These are phyloP conservation scores for Herpotrichia juniperi DNA, from an alignment of 2,329 filamentous ascomycete species.

Conservation along the genomic window DNA sequence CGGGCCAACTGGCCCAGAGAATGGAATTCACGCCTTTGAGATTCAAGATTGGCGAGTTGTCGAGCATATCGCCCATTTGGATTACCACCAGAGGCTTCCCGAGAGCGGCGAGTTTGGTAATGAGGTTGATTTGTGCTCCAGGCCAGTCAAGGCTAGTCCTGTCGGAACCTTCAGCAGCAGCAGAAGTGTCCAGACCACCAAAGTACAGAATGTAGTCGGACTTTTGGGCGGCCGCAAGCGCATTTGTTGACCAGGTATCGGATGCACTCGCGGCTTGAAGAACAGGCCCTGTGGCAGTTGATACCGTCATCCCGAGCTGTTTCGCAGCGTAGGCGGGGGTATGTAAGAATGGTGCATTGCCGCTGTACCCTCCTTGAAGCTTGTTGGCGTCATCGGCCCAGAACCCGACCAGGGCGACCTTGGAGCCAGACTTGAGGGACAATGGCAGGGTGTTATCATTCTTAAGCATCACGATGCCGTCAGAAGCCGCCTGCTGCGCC, in stretches of 20 bases:
- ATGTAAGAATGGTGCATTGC: conserved; percentile 61
- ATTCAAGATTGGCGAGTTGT: conserved; percentile 56
- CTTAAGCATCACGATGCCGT: conserved; percentile 60
- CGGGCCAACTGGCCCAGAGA: conserved; percentile 66
- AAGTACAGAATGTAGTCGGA: conserved; percentile 62
- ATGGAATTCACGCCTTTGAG: conserved; percentile 58
- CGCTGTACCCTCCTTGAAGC: conserved; percentile 66
- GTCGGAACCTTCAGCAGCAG: conserved; percentile 61
- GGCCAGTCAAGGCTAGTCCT: conserved; percentile 61
- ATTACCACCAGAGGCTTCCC: conserved; percentile 61
- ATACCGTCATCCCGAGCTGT: conserved; percentile 37
- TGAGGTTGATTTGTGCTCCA: conserved; percentile 57
- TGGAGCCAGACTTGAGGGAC: conserved; percentile 42
- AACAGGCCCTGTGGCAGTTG: conserved; percentile 4
- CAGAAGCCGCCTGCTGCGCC: conserved; percentile 59
- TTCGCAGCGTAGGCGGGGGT: conserved; percentile 61
- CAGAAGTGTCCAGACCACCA: conserved; percentile 61
- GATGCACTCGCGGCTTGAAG: background rate
- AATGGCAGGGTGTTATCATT: conserved; percentile 58
- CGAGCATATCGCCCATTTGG: conserved; percentile 61
- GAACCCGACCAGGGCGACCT: conserved; percentile 63
- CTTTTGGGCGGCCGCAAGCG: conserved; percentile 38
- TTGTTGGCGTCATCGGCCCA: conserved; percentile 59
- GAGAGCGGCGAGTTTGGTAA: conserved; percentile 53
- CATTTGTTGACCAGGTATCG: background rate